A percentile compares a stretch with the other conserved stretches of the same genome.
Evolutionary conservation across 768 basidiomycete species (phyloP).

Genomic region (Lactarius deliciosus): DNA sequence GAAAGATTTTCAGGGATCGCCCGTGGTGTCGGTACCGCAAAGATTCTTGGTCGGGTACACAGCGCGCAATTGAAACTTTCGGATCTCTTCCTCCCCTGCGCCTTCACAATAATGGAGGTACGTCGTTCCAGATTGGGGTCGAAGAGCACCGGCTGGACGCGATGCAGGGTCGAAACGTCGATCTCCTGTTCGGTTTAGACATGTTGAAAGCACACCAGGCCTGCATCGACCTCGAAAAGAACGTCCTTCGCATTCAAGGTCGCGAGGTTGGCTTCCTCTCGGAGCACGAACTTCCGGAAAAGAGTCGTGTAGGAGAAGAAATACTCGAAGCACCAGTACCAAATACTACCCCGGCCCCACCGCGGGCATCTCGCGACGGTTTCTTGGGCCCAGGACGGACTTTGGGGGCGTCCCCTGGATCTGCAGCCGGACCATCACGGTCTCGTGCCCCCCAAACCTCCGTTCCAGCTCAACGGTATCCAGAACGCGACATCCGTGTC

Average conservation of each 20-base stretch:
- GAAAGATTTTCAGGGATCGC: constrained; percentile 86
- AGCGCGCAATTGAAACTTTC: constrained; percentile 87
- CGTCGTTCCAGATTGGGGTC: constrained; percentile 23
- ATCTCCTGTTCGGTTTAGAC: constrained; percentile 97
- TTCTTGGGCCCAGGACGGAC: constrained; percentile 75
- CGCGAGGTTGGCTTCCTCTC: constrained; percentile 86
- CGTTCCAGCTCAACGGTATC: constrained; percentile 34
- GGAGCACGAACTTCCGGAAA: constrained; percentile 92
- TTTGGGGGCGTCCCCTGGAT: constrained; percentile 47
- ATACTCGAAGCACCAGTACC: constrained; percentile 26
- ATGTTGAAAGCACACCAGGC: constrained; percentile 99
- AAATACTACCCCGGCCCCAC: not conserved
- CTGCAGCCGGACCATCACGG: constrained; percentile 33
- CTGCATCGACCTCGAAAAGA: constrained; percentile 89
- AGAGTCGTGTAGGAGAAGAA: constrained; percentile 53
- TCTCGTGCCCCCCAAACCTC: constrained; percentile 28
- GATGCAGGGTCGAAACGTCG: constrained; percentile 79
- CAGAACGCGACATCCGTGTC: constrained; percentile 62
- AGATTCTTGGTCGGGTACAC: constrained; percentile 92
- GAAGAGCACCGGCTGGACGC: not conserved
- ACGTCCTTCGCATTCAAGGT: constrained; percentile 88
- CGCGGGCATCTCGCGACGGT: not conserved
- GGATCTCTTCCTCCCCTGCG: constrained; percentile 82
- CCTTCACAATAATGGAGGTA: constrained; percentile 95
- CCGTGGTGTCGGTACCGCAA: constrained; percentile 90